A percentile compares a stretch with the other conserved stretches of the same genome.
Conservation (phyloP, 1,139 yeast genomes). For the Diutina mesorugosa region DNA sequence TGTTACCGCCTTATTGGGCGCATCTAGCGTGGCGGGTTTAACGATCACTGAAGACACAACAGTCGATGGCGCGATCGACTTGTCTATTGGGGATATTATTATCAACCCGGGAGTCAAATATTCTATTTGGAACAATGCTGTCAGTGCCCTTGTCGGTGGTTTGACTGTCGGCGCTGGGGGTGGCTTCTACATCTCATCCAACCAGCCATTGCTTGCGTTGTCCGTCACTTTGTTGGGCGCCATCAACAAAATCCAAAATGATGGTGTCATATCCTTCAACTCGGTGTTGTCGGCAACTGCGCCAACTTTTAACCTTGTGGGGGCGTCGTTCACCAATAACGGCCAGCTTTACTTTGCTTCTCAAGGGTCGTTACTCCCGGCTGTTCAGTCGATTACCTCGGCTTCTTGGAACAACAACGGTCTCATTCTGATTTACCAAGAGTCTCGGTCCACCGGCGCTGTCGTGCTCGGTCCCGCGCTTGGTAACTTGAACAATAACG, state of each 20-base stretch:
- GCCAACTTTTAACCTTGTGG: background rate
- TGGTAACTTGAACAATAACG: background rate
- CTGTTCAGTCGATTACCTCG: background rate
- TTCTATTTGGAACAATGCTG: background rate
- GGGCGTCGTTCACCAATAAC: background rate
- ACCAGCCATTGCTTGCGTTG: background rate
- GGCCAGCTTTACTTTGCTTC: background rate
- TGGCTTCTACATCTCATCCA: background rate
- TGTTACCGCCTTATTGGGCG: background rate
- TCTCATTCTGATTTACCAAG: background rate
- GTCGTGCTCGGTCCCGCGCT: background rate
- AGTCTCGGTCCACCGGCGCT: background rate
- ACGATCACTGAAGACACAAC: background rate
- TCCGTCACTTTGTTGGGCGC: background rate
- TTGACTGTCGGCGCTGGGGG: background rate
- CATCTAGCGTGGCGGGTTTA: background rate
- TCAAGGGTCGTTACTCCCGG: background rate
- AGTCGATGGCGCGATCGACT: background rate
- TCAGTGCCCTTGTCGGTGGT: background rate
- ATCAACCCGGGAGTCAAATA: background rate
- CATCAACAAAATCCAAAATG: background rate
- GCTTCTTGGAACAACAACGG: background rate
- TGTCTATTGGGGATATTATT: background rate
- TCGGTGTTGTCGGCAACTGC: background rate
- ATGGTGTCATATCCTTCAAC: background rate